Base-by-base conservation (phyloP, 148 eudicot genomes). In the Cornus kousa region DNA sequence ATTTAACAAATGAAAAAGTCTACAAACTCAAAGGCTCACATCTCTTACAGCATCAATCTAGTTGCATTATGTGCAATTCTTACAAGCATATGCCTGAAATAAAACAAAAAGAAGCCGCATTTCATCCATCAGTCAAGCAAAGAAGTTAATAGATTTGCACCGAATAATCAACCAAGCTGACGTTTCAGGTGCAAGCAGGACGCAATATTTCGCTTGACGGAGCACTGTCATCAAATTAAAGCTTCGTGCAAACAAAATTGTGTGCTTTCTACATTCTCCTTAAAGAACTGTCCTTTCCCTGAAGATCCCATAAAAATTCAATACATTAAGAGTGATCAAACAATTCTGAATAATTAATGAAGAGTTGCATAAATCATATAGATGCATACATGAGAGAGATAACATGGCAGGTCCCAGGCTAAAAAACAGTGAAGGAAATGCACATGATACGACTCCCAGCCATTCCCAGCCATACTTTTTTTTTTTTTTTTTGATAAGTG, bases 61-160 rank as follows among this genome's bases (percentile, higher is more conserved):
- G 73, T 74, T n/a, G 79, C 72, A 66, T 53, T 71, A 59, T 69
- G 71, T 55, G 83, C 79, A 77, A 28, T 67, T 67, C 80, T 72
- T 72, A 71, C 33, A 70, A 20, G 67, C 74, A 70, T 73, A 68
- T 76, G 75, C 76, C 72, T 46, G 17, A 77, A 69, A n/a, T 66
- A 59, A 79, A 79, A 82, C 62, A 39, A 76, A 62, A 50, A 70
- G 77, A 76, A 79, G 71, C 77, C 55, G 81, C 83, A 39, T 70
- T 60, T 68, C 67, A 76, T 28, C 79, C 70, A 67, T 70, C 55
- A 33, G 59, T 28, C 35, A 39, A 74, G 73, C 68, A 43, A 28
- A 72, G 31, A 62, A 6, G 68, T 70, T 67, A 71, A 69, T 17
- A 22, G 37, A 31, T 67, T 31, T 59, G n/a, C 16, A 53, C 17